Evolutionary conservation across 345 rosid genomes (phyloP).

Genomic region (Tarenaya hassleriana): DNA sequence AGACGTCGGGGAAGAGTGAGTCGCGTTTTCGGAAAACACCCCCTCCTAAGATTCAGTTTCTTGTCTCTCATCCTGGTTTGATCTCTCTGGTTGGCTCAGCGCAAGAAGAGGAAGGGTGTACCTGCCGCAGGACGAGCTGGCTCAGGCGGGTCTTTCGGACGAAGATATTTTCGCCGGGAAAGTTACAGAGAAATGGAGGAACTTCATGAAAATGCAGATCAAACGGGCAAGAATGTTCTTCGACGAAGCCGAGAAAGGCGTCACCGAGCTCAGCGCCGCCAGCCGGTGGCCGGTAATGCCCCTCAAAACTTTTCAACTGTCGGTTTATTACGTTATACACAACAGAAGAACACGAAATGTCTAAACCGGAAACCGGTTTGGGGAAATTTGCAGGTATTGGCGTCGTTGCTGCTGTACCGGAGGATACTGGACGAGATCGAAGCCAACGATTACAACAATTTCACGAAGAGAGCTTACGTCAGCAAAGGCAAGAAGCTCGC

Average conservation of each 20-base stretch:
- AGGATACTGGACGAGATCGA: constrained; percentile 79
- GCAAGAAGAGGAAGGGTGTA: constrained; percentile 71
- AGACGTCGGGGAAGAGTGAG: constrained; percentile 81
- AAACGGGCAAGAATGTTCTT: constrained; percentile 84
- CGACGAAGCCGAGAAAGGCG: constrained; percentile 78
- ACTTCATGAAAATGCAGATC: constrained; percentile 74
- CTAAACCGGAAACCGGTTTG: no score
- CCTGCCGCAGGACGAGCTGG: constrained; percentile 72
- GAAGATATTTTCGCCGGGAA: constrained; percentile 64
- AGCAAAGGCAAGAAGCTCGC: constrained; percentile 66
- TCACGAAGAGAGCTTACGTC: constrained; percentile 77
- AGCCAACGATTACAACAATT: constrained; percentile 81
- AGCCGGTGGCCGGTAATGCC: constrained; percentile 84
- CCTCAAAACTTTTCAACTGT: constrained; percentile 1
- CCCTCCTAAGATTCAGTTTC: background rate
- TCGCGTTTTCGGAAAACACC: background rate
- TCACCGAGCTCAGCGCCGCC: constrained; percentile 55
- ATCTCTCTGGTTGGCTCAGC: constrained; percentile 20
- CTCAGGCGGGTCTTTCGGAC: constrained; percentile 64
- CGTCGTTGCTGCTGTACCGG: constrained; percentile 55
- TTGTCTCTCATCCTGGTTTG: no score
- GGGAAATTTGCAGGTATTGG: constrained; percentile 48
- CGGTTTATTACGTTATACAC: background rate
- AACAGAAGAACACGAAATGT: no score
- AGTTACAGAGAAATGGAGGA: constrained; percentile 73